Evolutionary conservation across 2,329 filamentous ascomycete species (phyloP), one percentile per base, ranked within the genome.

Genomic region (Chrysoporthe deuterocubensis): DNA sequence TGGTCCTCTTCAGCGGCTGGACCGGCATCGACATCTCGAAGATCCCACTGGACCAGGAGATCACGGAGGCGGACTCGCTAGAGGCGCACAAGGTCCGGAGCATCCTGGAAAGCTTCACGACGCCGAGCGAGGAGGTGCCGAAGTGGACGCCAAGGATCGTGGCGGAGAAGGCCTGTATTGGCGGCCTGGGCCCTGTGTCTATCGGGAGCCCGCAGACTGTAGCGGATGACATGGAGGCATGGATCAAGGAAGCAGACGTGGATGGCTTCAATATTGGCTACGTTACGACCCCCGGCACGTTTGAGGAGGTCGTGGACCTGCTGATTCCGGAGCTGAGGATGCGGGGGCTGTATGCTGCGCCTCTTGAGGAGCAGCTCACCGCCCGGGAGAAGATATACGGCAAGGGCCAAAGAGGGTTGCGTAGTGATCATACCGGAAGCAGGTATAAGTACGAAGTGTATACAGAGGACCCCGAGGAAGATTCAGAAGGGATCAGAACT

Each of bases 381-480:
- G 82, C 83, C 0, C 78, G 87, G 21, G 89, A 91, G 76, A 90
- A 85, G 76, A 78, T 90, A 0, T 90, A 89, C 74, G 87, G 88
- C 0, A 81, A 80, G 69, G 89, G 88, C 0, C 88, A 90, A 74
- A 81, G 76, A 6, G 79, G 81, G 16, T 73, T 91, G 68, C 80
- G 87, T 48, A 79, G 79, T 70, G 89, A 91, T 75, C 89, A 91
- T 75, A 73, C 80, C 0, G 89, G 88, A 0, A 85, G 82, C 62
- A 76, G 72, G 70, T 91, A 89, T 74, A 89, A 87, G 77, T 91
- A 90, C 71, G 81, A 86, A 71, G 83, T 88, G 1, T 90, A 89
- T 71, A 76, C 83, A 66, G 84, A 88, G 42, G 65, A 32, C 21
- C n/a, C 42, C 1, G 42, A 9, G n/a, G 58, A 44, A 18, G 21